Evolutionary conservation across 1,284 basidiomycete genomes (phyloP), one percentile per base, ranked within the genome.

Genomic region (Coniferiporia weirii): DNA sequence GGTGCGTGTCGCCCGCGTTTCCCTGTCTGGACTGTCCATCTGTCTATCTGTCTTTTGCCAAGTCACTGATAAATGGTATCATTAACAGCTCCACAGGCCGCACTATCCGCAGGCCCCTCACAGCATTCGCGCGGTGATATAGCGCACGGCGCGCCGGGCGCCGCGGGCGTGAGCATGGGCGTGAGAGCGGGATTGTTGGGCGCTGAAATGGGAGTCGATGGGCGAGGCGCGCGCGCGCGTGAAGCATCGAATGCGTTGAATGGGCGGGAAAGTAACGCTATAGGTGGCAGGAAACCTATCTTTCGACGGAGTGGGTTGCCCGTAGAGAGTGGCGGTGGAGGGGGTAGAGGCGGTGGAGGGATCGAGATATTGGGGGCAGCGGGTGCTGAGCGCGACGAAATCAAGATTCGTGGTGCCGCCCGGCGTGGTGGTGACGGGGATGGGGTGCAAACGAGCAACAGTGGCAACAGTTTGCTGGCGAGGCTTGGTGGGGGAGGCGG

Each of bases 321-420:
- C 9, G 35, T 8, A 52, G 13, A 32, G 6, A 1, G 48, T 3
- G 27, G 17, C 44, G 12, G 17, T 45, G 15, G 12, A 3, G 12
- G 8, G 12, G 2, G n/a, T n/a, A n/a, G 44, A 46, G 44, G 17
- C 44, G 44, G 15, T n/a, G 48, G 47, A 45, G 54, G 20, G 45
- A 20, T 56, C 12, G 38, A 32, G 13, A 58, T 46, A 0, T 40
- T 46, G 19, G 56, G 49, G 19, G 49, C 56, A 19, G 20, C 56
- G 13, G 44, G 22, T 20, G 17, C n/a, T 10, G 17, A 17, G 4
- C 17, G 20, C 22, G 53, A 40, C 27, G 58, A 59, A 22, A 57
- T 61, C 35, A 61, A 53, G 45, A 61, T 61, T 32, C 36, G 50
- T 47, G 60, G 55, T 56, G 60, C 60, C 53, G 58, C 58, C 52